Percentiles rank a stretch among this genome's conserved stretches.
These are phyloP conservation scores for Sonneratia caseolaris DNA, from an alignment of 345 rosid species.

Conservation along the genomic window DNA sequence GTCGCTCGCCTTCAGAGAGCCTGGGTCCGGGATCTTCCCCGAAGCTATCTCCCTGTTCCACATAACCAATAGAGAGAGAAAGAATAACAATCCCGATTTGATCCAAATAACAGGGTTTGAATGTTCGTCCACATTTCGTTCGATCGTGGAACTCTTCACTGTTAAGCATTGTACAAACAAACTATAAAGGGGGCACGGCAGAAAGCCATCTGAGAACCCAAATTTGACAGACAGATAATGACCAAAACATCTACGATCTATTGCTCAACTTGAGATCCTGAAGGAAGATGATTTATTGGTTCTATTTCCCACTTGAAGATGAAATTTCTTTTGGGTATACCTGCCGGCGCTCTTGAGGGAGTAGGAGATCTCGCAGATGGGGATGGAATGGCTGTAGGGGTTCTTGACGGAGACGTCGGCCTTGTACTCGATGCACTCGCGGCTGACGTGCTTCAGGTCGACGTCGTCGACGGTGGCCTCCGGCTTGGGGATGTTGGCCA, in stretches of 20 bases:
- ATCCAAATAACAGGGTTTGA: too few relatives aligned
- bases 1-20: constrained; percentile 53
- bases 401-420: constrained; percentile 67
- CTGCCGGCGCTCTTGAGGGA: constrained; percentile 63
- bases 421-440: constrained; percentile 42
- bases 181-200: too few relatives aligned
- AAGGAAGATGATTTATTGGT: background rate
- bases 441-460: constrained; percentile 47
- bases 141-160: too few relatives aligned
- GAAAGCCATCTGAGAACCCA: too few relatives aligned
- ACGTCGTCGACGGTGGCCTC: constrained; percentile 59
- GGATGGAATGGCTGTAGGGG: constrained; percentile 59
- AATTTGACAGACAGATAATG: too few relatives aligned
- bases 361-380: constrained; percentile 77
- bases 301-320: too few relatives aligned
- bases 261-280: background rate
- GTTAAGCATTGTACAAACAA: too few relatives aligned
- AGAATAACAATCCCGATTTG: too few relatives aligned
- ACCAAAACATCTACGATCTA: too few relatives aligned
- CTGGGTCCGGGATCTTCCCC: constrained; percentile 85
- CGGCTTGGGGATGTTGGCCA: constrained; percentile 55
- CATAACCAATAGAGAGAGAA: too few relatives aligned
- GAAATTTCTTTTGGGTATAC: constrained; percentile 10
- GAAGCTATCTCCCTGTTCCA: constrained; percentile 58
- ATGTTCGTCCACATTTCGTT: too few relatives aligned